Base-by-base conservation (phyloP, 352 stramenopile genomes). In the Phytophthora litchii region DNA sequence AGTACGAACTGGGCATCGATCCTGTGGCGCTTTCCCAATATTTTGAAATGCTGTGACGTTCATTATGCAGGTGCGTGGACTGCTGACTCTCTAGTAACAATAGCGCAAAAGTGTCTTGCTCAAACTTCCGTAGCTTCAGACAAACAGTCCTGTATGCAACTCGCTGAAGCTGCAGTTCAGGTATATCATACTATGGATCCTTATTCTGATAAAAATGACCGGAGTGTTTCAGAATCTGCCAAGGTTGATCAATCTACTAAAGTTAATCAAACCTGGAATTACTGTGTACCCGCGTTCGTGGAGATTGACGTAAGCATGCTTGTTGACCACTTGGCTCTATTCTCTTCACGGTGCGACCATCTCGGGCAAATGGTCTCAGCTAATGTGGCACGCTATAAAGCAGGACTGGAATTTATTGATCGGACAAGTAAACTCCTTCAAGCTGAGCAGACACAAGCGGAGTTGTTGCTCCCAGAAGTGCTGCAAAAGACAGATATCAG, bases 401-500 rank as follows among this genome's bases (percentile, higher is more conserved):
- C 45, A 0, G 79, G 80, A 0, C 49, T 91, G 2, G 57, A 60
- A 10, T 91, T 91, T 32, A 72, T 91, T 9, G 70, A 84, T 3
- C 52, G 64, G 4, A 88, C 76, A 0, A 76, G 82, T 29, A 62
- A 77, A n/a, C 78, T 86, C 3, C 44, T 91, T 1, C 35, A 72
- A 11, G 37, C 53, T 0, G 80, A 89, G 37, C 72, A 86, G 16
- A 57, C 65, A 0, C 82, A 91, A 53, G 67, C 80, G 11, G 67
- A 79, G 5, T 35, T 67, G 12, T 32, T 91, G 9, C 66, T 83
- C 7, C 80, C 79, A 3, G 78, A 91, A 57, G 76, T 88, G 60
- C 62, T 41, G 1, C 64, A 72, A 21, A 77, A 79, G 35, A 64
- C 76, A 0, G 76, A 76, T 3, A 21, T 74, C 7, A 76, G 76